Conservation (phyloP, 2,329 filamentous ascomycete genomes). For the Epichloe festucae region DNA sequence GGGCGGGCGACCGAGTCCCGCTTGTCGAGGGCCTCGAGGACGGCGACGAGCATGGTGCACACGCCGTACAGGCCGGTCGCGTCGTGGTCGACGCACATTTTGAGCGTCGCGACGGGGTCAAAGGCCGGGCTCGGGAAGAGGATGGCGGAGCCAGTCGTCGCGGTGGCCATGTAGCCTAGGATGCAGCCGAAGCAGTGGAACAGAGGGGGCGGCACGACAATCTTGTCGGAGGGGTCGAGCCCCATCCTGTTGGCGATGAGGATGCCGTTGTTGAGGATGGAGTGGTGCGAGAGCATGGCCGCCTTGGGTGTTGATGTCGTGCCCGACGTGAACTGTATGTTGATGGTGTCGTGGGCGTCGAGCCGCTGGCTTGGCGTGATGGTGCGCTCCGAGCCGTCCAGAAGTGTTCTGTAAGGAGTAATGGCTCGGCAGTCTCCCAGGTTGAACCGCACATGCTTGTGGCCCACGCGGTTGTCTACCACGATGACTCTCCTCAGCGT, state of each 20-base stretch:
- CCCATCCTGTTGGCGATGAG: slow-evolving; percentile 80
- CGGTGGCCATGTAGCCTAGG: slow-evolving; percentile 91
- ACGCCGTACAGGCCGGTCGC: slow-evolving; percentile 72
- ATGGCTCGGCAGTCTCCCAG: slow-evolving; percentile 28
- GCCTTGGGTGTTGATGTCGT: slow-evolving; percentile 87
- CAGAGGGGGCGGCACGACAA: slow-evolving; percentile 80
- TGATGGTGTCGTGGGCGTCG: slow-evolving; percentile 58
- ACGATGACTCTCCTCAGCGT: slow-evolving; percentile 59
- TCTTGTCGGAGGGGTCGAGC: slow-evolving; percentile 56
- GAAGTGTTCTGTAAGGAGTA: slow-evolving; percentile 32
- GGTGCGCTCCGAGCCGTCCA: slow-evolving; percentile 17
- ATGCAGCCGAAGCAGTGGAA: slow-evolving; percentile 89
- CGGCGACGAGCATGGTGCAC: slow-evolving; percentile 84
- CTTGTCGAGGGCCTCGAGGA: slow-evolving; percentile 60
- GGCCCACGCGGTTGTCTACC: slow-evolving; percentile 57
- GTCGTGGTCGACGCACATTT: slow-evolving; percentile 36
- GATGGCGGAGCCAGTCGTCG: slow-evolving; percentile 64
- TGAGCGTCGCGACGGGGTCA: slow-evolving; percentile 59
- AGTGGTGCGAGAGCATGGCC: slow-evolving; percentile 71
- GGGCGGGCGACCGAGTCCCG: slow-evolving; percentile 15
- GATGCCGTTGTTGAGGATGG: slow-evolving; percentile 85
- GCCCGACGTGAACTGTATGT: slow-evolving; percentile 96
- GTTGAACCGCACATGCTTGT: slow-evolving; percentile 31
- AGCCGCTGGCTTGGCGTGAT: slow-evolving; percentile 35
- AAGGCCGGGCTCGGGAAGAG: slow-evolving; percentile 82